These are phyloP conservation scores for Kwoniella heveanensis DNA, from an alignment of 768 basidiomycete species.

Conservation along the genomic window DNA sequence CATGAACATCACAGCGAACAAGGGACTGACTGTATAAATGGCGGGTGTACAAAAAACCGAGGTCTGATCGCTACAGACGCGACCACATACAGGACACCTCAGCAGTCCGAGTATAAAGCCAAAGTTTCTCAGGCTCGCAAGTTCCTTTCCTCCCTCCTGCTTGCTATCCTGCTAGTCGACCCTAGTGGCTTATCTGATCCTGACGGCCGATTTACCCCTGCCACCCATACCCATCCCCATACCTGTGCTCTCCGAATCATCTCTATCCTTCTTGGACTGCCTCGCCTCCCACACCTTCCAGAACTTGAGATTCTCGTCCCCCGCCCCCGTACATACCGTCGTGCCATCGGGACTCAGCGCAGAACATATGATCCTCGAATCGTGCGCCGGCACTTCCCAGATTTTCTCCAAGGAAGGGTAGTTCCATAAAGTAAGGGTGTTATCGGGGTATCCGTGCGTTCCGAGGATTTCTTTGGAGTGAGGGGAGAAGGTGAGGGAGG, in stretches of 20 bases:
- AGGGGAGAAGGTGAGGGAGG: conserved; percentile 82
- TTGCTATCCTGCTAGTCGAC: no score
- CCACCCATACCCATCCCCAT: conserved; percentile 10
- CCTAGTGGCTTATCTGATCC: conserved; percentile 17
- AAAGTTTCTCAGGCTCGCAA: no score
- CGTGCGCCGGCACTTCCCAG: conserved; percentile 89
- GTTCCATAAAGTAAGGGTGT: conserved; percentile 57
- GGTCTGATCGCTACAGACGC: no score
- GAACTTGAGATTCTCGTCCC: conserved; percentile 96
- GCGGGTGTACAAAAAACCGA: no score
- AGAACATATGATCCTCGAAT: conserved; percentile 83
- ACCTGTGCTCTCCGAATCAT: conserved; percentile 24
- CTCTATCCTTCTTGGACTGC: conserved; percentile 43
- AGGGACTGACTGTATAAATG: no score
- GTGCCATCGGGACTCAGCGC: conserved; percentile 85
- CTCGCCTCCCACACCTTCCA: conserved; percentile 65
- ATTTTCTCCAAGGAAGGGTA: conserved; percentile 85
- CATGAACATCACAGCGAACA: no score
- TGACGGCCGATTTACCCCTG: conserved; percentile 25
- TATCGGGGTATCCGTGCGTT: conserved; percentile 85
- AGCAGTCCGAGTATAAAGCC: no score
- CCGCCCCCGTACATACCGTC: conserved; percentile 85
- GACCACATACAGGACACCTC: no score
- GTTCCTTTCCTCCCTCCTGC: no score
- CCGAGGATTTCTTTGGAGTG: conserved; percentile 86